A percentile compares a stretch with the other conserved stretches of the same genome.
Conservation (phyloP, 108 stramenopile genomes). For the Cyclotella kingstonii region DNA sequence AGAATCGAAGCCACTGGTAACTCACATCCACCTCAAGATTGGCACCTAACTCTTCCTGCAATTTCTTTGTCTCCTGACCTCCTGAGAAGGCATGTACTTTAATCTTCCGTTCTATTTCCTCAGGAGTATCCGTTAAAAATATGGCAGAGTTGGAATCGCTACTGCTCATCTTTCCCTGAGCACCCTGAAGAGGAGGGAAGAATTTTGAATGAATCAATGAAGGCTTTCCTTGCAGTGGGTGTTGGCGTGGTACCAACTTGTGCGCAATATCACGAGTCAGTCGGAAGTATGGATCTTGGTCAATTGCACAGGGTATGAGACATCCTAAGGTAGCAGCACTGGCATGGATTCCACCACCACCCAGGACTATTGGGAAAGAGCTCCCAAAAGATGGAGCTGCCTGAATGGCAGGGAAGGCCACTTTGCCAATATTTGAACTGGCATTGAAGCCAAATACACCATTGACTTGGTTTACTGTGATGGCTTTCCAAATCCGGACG, state of each 20-base stretch:
- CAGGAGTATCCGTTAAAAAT: slow-evolving; percentile 94
- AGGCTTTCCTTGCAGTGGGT: slow-evolving; percentile 86
- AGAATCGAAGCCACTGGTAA: slow-evolving; percentile 97
- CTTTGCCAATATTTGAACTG: slow-evolving; percentile 90
- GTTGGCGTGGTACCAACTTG: slow-evolving; percentile 68
- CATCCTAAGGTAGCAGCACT: slow-evolving; percentile 65
- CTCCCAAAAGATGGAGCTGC: slow-evolving; percentile 96
- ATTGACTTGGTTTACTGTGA: slow-evolving; percentile 91
- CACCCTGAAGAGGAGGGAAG: slow-evolving; percentile 97
- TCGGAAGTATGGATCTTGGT: slow-evolving; percentile 99
- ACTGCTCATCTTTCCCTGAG: slow-evolving; percentile 93
- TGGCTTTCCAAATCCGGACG: slow-evolving; percentile 95
- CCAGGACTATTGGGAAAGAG: slow-evolving; percentile 83
- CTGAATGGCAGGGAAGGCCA: slow-evolving; percentile 93
- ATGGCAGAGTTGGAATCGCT: slow-evolving; percentile 87
- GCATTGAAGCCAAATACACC: slow-evolving; percentile 97
- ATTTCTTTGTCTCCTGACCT: slow-evolving; percentile 91
- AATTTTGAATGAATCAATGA: slow-evolving; percentile 98
- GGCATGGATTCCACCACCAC: slow-evolving; percentile 12
- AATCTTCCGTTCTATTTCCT: slow-evolving; percentile 84
- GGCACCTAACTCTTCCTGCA: slow-evolving; percentile 93
- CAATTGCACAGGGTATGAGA: slow-evolving; percentile 98
- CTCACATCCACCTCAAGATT: slow-evolving; percentile 94
- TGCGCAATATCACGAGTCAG: slow-evolving; percentile 98
- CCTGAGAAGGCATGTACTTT: slow-evolving; percentile 92